These are phyloP conservation scores for Nemania diffusa DNA, from an alignment of 2,329 filamentous ascomycete genomes.

Conservation along the genomic window DNA sequence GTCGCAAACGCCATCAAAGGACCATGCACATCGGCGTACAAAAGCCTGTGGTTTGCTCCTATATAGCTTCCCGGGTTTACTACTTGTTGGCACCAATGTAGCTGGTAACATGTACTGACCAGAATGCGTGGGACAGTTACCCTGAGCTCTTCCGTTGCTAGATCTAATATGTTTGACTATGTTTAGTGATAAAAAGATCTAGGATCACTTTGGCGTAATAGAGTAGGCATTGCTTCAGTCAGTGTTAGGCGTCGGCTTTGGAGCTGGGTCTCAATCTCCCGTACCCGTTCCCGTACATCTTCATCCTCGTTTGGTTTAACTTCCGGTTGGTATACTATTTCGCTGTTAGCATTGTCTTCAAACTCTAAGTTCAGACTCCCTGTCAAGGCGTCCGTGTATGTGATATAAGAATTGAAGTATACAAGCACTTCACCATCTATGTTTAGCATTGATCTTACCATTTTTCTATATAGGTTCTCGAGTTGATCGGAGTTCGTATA, in stretches of 20 bases:
- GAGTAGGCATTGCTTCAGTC: conserved; percentile 29
- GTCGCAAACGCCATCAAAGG: conserved; percentile 33
- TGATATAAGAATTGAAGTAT: conserved; percentile 31
- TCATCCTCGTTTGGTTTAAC: conserved; percentile 27
- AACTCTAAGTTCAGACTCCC: conserved; percentile 36
- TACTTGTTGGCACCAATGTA: neutral
- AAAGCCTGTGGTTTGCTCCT: neutral
- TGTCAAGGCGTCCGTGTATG: neutral
- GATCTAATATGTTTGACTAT: too few relatives aligned
- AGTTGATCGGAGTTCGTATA: conserved; percentile 37
- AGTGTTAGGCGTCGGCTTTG: conserved; percentile 39
- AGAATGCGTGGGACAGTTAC: too few relatives aligned
- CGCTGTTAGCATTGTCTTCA: conserved; percentile 32
- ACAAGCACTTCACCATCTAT: conserved; percentile 30
- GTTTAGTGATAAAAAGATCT: too few relatives aligned
- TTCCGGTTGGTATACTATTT: conserved; percentile 19
- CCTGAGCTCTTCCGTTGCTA: too few relatives aligned
- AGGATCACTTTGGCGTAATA: too few relatives aligned
- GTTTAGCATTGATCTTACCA: conserved; percentile 27
- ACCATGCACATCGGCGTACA: neutral
- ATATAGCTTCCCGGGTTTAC: neutral
- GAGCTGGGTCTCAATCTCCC: conserved; percentile 33
- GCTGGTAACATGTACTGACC: conserved; percentile 20
- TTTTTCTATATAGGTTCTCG: conserved; percentile 35
- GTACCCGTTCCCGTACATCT: conserved; percentile 23